Conservation (phyloP, 2,329 filamentous ascomycete species). For the Atkinsonella texensis region DNA sequence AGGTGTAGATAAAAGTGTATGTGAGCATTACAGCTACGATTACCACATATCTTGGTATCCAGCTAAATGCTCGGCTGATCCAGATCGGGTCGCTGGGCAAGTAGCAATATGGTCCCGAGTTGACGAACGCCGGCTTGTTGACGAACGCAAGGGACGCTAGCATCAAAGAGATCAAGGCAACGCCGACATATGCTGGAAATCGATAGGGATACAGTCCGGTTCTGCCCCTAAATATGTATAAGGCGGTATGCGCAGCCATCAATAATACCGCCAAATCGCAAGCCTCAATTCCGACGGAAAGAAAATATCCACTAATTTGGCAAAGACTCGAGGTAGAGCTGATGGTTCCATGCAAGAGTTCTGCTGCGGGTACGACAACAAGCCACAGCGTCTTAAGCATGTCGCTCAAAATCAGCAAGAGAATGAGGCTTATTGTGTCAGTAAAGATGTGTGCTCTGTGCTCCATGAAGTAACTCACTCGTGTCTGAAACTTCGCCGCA, state of each 20-base stretch:
- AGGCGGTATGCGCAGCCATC: slow-evolving; percentile 59
- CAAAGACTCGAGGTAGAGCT: slow-evolving; percentile 44
- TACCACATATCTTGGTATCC: slow-evolving; percentile 63
- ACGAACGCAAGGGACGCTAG: slow-evolving; percentile 53
- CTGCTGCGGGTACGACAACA: slow-evolving; percentile 50
- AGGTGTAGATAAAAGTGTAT: slow-evolving; percentile 58
- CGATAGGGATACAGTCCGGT: slow-evolving; percentile 60
- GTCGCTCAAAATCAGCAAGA: slow-evolving; percentile 62
- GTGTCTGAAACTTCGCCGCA: slow-evolving; percentile 63
- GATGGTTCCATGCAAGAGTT: slow-evolving; percentile 40
- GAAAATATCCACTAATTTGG: slow-evolving; percentile 56
- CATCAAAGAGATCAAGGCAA: slow-evolving; percentile 44
- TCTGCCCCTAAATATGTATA: slow-evolving; percentile 55
- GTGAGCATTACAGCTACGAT: slow-evolving; percentile 50
- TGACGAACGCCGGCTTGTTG: slow-evolving; percentile 43
- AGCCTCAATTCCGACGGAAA: slow-evolving; percentile 54
- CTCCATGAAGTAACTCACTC: slow-evolving; percentile 20
- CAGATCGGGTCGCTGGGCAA: slow-evolving; percentile 55
- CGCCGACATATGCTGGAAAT: slow-evolving; percentile 43
- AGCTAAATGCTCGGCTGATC: slow-evolving; percentile 56
- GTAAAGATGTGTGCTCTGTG: not conserved
- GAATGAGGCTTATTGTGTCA: slow-evolving; percentile 45
- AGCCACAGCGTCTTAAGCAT: slow-evolving; percentile 59
- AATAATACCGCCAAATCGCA: slow-evolving; percentile 61
- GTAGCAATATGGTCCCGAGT: slow-evolving; percentile 57